phyloP scores from a whole-genome alignment of 2,329 filamentous ascomycete genomes.

The Cercospora citrullina region DNA sequence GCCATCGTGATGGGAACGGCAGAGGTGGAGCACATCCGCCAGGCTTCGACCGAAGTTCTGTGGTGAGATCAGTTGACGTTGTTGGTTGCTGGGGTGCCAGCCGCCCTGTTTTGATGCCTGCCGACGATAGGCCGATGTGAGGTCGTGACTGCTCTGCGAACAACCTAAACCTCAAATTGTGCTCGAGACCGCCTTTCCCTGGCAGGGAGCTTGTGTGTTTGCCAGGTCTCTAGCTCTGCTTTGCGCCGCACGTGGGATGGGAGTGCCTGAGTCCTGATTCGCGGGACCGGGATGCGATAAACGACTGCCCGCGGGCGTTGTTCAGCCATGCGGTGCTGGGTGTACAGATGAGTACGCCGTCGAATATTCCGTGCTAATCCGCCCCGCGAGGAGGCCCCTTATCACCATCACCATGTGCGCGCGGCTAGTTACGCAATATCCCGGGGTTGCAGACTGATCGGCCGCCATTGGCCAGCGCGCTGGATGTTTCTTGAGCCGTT shows the following conservation, averaged over 20 bases:
- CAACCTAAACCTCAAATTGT: no score
- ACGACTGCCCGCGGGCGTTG: not conserved
- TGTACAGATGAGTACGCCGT: no score
- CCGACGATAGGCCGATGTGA: not conserved
- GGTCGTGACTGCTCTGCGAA: no score
- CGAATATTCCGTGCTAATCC: no score
- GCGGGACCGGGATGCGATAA: not conserved
- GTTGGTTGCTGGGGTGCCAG: not conserved
- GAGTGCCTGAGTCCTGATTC: not conserved
- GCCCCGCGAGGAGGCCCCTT: no score
- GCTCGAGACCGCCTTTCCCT: not conserved
- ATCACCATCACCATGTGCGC: no score
- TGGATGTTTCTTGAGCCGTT: no score
- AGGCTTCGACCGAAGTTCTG: not conserved
- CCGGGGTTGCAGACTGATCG: no score
- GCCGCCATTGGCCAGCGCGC: no score
- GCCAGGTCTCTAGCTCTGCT: not conserved
- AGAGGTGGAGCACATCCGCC: not conserved
- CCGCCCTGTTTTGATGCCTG: not conserved
- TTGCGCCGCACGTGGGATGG: not conserved
- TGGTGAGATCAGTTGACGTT: not conserved
- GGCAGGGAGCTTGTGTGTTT: not conserved
- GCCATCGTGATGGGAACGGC: not conserved
- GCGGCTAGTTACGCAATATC: no score
- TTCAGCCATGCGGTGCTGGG: no score